Conservation (phyloP, 2,329 filamentous ascomycete species). For the Ceratocystis lukuohia region DNA sequence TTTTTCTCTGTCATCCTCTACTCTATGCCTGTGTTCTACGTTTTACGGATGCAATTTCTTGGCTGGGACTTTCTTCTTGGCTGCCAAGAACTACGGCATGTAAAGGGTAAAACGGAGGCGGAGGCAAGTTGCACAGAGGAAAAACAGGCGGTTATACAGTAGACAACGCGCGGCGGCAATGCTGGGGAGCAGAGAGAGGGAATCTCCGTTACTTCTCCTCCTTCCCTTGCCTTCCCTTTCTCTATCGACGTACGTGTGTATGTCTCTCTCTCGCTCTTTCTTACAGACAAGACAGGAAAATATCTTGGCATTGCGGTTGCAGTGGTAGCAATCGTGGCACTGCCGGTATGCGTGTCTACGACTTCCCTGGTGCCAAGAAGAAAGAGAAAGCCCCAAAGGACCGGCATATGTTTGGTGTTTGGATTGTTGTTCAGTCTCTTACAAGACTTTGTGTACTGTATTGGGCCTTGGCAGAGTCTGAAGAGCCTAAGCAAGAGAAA, state of each 20-base stretch:
- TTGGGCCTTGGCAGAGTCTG: conserved; percentile 1
- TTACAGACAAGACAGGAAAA: not conserved
- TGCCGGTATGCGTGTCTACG: conserved; percentile 6
- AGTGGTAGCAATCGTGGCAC: conserved; percentile 1
- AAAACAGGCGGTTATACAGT: conserved; percentile 3
- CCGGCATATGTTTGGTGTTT: conserved; percentile 6
- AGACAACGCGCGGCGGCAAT: not conserved
- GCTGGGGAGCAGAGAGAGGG: not conserved
- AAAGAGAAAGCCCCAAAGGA: not conserved
- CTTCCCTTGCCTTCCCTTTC: not conserved
- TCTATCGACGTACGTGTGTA: too few species aligned
- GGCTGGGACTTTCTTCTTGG: not conserved
- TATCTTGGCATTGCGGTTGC: not conserved
- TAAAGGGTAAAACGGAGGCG: not conserved
- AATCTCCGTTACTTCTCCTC: not conserved
- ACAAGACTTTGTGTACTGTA: not conserved
- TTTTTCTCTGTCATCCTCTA: not conserved
- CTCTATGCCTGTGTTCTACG: not conserved
- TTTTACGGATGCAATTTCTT: not conserved
- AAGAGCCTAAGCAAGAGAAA: not conserved
- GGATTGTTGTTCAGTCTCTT: conserved; percentile 3
- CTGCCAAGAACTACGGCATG: conserved; percentile 3
- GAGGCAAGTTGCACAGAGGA: conserved; percentile 1
- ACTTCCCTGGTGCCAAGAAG: conserved; percentile 6
- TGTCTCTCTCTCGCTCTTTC: too few species aligned